Conservation (phyloP, 805 yeast species). For the Hanseniaspora opuntiae region DNA sequence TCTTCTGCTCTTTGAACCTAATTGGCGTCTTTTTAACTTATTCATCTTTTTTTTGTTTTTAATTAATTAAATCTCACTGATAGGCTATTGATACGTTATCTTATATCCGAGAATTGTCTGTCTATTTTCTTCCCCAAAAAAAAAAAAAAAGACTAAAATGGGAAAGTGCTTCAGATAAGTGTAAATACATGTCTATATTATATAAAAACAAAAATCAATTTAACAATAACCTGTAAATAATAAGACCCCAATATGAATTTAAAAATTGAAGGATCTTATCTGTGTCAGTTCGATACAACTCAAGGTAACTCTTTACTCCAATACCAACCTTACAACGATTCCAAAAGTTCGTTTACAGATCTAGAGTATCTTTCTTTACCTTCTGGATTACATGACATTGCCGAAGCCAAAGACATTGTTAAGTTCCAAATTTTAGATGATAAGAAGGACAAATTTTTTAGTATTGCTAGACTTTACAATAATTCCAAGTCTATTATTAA, state of each 20-base stretch:
- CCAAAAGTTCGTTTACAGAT: constrained; percentile 24
- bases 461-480: constrained; percentile 40
- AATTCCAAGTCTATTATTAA: constrained; percentile 25
- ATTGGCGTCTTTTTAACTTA: too few species aligned
- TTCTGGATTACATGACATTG: constrained; percentile 46
- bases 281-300: constrained; percentile 24
- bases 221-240: too few species aligned
- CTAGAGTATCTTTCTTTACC: constrained; percentile 57
- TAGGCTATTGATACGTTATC: too few species aligned
- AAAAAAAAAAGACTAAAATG: too few species aligned
- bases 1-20: too few species aligned
- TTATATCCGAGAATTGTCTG: too few species aligned
- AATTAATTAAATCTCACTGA: too few species aligned
- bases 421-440: constrained; percentile 34
- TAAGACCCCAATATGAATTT: neutral
- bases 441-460: constrained; percentile 24
- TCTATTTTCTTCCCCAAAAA: too few species aligned
- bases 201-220: neutral
- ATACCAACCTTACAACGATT: constrained; percentile 15
- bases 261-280: constrained; percentile 17
- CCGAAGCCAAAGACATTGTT: constrained; percentile 34
- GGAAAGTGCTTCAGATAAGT: too few species aligned
- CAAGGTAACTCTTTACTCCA: constrained; percentile 23
- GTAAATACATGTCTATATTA: too few species aligned
- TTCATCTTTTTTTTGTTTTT: too few species aligned